phyloP scores from a whole-genome alignment of 306 rosid genomes.

The Oxytropis ochrocephala region DNA sequence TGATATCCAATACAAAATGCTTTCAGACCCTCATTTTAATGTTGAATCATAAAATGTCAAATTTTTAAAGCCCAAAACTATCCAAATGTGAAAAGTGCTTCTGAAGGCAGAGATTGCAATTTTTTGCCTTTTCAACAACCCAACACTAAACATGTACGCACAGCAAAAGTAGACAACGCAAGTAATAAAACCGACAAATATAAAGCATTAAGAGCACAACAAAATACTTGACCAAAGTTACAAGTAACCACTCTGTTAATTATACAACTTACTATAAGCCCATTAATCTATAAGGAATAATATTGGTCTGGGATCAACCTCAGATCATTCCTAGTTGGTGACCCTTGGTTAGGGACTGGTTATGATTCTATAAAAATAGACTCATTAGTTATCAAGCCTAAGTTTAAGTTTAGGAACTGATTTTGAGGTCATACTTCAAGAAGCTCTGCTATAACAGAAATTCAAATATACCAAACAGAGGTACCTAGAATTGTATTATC shows the following conservation, averaged over 20 bases:
- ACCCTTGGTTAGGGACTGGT: too few relatives aligned
- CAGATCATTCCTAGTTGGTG: too few relatives aligned
- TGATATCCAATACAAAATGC: background rate
- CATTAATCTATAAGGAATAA: background rate
- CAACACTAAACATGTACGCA: background rate
- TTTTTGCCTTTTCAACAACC: background rate
- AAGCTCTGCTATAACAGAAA: too few relatives aligned
- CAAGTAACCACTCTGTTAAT: background rate
- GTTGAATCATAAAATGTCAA: background rate
- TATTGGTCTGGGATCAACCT: too few relatives aligned
- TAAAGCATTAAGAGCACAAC: background rate
- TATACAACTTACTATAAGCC: background rate
- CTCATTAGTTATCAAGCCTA: too few relatives aligned
- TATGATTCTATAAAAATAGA: too few relatives aligned
- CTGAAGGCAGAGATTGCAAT: background rate
- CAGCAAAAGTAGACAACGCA: background rate
- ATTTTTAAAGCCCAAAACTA: background rate
- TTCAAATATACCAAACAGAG: too few relatives aligned
- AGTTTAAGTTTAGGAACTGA: too few relatives aligned
- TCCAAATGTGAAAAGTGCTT: background rate
- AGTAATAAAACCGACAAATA: background rate
- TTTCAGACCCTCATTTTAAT: background rate
- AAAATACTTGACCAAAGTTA: background rate
- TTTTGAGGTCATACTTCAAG: too few relatives aligned
- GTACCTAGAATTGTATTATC: too few relatives aligned